Evolutionary conservation across 225 moss, liverwort and hornwort species (phyloP).

Genomic region (Lunularia cruciata): DNA sequence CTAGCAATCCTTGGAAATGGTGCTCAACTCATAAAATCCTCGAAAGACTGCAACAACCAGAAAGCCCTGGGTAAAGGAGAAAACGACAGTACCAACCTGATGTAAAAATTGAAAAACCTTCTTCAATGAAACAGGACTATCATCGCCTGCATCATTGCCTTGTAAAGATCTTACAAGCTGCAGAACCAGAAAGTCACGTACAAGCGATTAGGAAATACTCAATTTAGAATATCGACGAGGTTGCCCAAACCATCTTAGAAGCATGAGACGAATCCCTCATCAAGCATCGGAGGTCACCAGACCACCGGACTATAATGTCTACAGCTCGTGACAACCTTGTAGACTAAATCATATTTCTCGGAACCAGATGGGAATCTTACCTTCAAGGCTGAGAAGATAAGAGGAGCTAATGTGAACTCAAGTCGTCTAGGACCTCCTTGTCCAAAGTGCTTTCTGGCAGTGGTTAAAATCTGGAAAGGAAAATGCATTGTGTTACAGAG

Average conservation of each 20-base stretch:
- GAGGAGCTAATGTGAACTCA: constrained; percentile 85
- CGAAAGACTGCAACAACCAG: background rate
- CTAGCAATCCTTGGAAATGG: background rate
- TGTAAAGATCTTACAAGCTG: constrained; percentile 82
- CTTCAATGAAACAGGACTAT: constrained; percentile 56
- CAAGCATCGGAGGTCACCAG: no score
- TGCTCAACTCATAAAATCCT: no score
- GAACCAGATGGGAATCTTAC: constrained; percentile 39
- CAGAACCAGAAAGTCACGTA: constrained; percentile 8
- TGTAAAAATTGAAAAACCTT: constrained; percentile 91
- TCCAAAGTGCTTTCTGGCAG: constrained; percentile 84
- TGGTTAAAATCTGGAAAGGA: constrained; percentile 71
- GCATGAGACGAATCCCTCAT: no score
- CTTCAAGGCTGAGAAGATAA: constrained; percentile 82
- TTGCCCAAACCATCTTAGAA: no score
- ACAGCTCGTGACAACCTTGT: no score
- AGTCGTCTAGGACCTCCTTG: constrained; percentile 85
- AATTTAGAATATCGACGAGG: no score
- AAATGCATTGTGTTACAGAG: background rate
- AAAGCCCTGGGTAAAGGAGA: background rate
- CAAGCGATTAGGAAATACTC: no score
- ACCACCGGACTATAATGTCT: no score
- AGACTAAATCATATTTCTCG: no score
- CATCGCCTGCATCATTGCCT: constrained; percentile 54
- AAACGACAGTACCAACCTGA: constrained; percentile 55